These are phyloP conservation scores for Ceraceosorus guamensis DNA, from an alignment of 1,284 basidiomycete species.

Conservation along the genomic window DNA sequence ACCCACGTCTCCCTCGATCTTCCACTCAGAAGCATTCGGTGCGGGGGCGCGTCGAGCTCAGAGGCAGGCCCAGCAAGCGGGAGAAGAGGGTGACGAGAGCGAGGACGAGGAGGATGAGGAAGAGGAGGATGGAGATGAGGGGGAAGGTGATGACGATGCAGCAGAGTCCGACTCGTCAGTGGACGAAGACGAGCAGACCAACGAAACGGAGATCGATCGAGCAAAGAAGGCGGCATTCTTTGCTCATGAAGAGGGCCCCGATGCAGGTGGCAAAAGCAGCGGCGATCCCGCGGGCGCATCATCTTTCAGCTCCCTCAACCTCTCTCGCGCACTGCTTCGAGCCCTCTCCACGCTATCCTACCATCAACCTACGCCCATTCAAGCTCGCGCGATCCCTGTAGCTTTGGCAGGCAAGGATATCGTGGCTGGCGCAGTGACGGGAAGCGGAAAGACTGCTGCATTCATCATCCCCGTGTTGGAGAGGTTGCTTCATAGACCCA, in stretches of 20 bases:
- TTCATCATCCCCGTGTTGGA: slow-evolving; percentile 92
- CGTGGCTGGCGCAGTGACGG: slow-evolving; percentile 88
- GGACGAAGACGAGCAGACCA: slow-evolving; percentile 16
- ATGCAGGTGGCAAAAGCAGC: slow-evolving; percentile 1
- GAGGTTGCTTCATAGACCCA: slow-evolving; percentile 55
- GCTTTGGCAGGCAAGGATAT: slow-evolving; percentile 89
- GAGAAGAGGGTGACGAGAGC: slow-evolving; percentile 29
- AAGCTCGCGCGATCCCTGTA: slow-evolving; percentile 82
- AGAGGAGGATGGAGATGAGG: slow-evolving; percentile 43
- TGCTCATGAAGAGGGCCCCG: slow-evolving; percentile 21
- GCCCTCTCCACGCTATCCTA: slow-evolving; percentile 76
- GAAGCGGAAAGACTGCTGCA: slow-evolving; percentile 92
- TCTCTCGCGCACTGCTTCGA: slow-evolving; percentile 80
- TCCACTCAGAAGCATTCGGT: slow-evolving; percentile 43
- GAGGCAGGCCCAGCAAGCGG: slow-evolving; percentile 38
- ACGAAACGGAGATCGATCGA: slow-evolving; percentile 31
- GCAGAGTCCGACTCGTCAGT: slow-evolving; percentile 12
- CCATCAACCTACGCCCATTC: slow-evolving; percentile 84
- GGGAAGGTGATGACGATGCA: slow-evolving; percentile 51
- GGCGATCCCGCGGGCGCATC: slow-evolving; percentile 21
- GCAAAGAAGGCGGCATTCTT: slow-evolving; percentile 45
- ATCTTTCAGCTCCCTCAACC: slow-evolving; percentile 75
- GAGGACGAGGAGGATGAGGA: slow-evolving; percentile 41
- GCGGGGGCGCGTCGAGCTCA: slow-evolving; percentile 16
- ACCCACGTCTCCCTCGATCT: too few species aligned